Conservation (phyloP, 768 basidiomycete genomes). For the Cubamyces lactineus region DNA sequence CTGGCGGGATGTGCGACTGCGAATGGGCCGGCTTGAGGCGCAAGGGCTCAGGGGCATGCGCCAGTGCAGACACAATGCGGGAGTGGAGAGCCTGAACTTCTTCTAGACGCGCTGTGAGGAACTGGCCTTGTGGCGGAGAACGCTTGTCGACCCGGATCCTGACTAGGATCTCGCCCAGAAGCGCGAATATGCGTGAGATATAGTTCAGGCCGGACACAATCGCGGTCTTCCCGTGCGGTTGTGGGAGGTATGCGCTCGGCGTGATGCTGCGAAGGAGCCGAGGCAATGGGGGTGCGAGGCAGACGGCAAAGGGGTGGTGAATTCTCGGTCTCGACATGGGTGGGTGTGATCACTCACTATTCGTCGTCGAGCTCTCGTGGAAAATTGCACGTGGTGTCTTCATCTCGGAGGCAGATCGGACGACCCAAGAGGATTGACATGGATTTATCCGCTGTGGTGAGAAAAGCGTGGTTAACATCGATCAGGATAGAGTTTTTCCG, state of each 20-base stretch:
- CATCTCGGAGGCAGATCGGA: constrained; percentile 84
- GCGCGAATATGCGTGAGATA: constrained; percentile 81
- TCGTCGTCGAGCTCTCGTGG: constrained; percentile 89
- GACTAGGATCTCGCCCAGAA: constrained; percentile 84
- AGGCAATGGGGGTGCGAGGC: constrained; percentile 3
- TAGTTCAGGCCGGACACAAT: constrained; percentile 88
- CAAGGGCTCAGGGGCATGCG: constrained; percentile 76
- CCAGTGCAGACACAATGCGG: constrained; percentile 73
- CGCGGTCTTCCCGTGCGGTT: constrained; percentile 86
- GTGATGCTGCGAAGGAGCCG: constrained; percentile 61
- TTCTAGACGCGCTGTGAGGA: constrained; percentile 81
- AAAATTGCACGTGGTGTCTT: constrained; percentile 83
- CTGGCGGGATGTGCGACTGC: constrained; percentile 54
- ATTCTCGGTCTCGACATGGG: constrained; percentile 33
- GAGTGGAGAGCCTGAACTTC: constrained; percentile 82
- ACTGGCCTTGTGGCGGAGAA: constrained; percentile 83
- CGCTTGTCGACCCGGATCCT: constrained; percentile 87
- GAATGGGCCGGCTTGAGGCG: constrained; percentile 62
- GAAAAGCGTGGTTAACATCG: constrained; percentile 11
- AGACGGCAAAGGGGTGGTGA: constrained; percentile 29
- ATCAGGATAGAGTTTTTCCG: constrained; percentile 22
- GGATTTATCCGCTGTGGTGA: constrained; percentile 76
- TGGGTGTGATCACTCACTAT: constrained; percentile 60
- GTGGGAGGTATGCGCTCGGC: constrained; percentile 78
- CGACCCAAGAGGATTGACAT: constrained; percentile 85